Percentiles rank a stretch among this genome's conserved stretches.
Evolutionary conservation across 176 grass and related monocot species (phyloP).

Genomic region (Tillandsia fasciculata): DNA sequence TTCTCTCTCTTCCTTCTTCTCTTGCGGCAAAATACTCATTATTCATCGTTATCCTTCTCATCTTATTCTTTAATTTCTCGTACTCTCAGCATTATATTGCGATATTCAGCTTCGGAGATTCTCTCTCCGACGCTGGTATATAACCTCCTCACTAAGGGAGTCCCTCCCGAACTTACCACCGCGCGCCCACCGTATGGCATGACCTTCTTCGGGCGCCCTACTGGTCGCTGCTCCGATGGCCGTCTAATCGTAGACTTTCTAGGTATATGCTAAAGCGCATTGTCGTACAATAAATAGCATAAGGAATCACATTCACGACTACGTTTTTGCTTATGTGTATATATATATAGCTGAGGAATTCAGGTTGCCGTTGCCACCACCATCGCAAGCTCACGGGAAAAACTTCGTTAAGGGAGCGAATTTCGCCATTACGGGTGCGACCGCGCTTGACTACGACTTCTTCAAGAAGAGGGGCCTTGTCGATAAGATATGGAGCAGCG

Average conservation of each 20-base stretch:
- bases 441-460: conserved; percentile 34
- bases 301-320: neutral
- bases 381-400: conserved; percentile 31
- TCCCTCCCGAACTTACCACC: conserved; percentile 53
- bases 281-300: neutral
- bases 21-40: neutral
- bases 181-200: conserved; percentile 50
- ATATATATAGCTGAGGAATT: conserved; percentile 47
- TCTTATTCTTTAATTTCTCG: conserved; percentile 2
- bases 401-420: conserved; percentile 60
- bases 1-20: neutral
- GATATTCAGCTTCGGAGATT: conserved; percentile 79
- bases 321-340: neutral
- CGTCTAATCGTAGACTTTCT: conserved; percentile 70
- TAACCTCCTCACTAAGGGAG: conserved; percentile 55
- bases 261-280: conserved; percentile 21
- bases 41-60: neutral
- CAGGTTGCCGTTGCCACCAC: conserved; percentile 33
- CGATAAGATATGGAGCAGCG: conserved; percentile 53
- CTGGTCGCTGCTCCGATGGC: conserved; percentile 70
- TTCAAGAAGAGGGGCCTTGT: conserved; percentile 43
- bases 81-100: conserved; percentile 39
- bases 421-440: conserved; percentile 63
- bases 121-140: conserved; percentile 69
- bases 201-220: conserved; percentile 72